A percentile compares a stretch with the other conserved stretches of the same genome.
These are phyloP conservation scores for Dichomitus squalens DNA, from an alignment of 1,284 basidiomycete species.

Conservation along the genomic window DNA sequence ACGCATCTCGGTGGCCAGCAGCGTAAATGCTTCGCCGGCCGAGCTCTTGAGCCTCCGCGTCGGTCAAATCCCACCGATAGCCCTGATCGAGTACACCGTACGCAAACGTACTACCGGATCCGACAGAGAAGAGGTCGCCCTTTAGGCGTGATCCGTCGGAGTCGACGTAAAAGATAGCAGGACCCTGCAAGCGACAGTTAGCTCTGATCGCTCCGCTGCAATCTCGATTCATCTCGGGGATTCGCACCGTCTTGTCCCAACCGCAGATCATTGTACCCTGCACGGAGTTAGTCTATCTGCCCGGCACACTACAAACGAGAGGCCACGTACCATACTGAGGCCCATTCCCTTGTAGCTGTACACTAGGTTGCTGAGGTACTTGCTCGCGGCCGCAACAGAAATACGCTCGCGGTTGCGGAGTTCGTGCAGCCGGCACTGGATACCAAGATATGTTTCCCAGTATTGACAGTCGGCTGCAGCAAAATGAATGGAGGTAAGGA, in stretches of 20 bases:
- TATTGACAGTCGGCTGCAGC: constrained; percentile 85
- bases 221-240: neutral
- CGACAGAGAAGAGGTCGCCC: constrained; percentile 97
- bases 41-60: constrained; percentile 95
- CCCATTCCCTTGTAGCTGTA: constrained; percentile 99
- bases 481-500: constrained; percentile 5
- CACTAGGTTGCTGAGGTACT: constrained; percentile 96
- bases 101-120: constrained; percentile 97
- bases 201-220: neutral
- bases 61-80: constrained; percentile 92
- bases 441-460: constrained; percentile 99
- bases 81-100: constrained; percentile 99
- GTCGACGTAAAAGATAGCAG: constrained; percentile 98
- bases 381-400: constrained; percentile 97
- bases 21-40: constrained; percentile 96
- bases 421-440: constrained; percentile 97
- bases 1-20: constrained; percentile 96
- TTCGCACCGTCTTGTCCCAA: constrained; percentile 95
- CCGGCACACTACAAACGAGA: neutral
- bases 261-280: constrained; percentile 99
- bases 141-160: constrained; percentile 95
- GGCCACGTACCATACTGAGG: constrained; percentile 83
- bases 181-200: constrained; percentile 57
- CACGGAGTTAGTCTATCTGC: neutral
- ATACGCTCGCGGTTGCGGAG: constrained; percentile 97